Evolutionary conservation across 129 eudicot species (phyloP), one percentile per base, ranked within the genome.

Genomic region (Logfia minima): DNA sequence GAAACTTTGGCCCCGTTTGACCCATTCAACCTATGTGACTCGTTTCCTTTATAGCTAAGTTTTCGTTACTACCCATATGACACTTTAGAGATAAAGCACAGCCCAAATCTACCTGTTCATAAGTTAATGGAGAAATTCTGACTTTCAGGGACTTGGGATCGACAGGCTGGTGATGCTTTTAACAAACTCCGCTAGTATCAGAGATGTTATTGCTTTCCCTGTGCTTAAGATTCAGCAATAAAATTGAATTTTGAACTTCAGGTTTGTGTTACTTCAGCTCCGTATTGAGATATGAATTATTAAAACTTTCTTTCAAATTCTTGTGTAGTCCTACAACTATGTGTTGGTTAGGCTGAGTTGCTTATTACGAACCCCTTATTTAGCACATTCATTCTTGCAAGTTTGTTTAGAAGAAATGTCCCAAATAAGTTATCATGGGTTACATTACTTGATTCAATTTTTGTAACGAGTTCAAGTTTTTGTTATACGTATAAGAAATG

Each of bases 181-280:
- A 62, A 94, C 99, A 61, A 81, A 91, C 81, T 91, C 99, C 3
- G 92, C 97, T 61, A 91, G 97, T 75, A 94, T 94, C 51, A 96
- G 97, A 58, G 97, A 94, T 84, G 99, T 94, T 45, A 94, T 94
- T 79, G 97, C 97, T 41, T 94, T 94, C 81, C 99, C 97, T 5
- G 97, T 88, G 70, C 92, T 94, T 66, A 94, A 94, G 87, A 73
- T 84, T 86, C 97, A 87, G 80, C 88, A 88, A 70, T 90, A 83
- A 37, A 0, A 34, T 5, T 9, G 11, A 32, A 66, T 18, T 66
- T 66, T 31, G 45, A 28, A 17, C 22, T 28, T 32, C n/a, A 64
- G 41, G 41, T 64, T 29, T 28, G 39, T 24, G 14, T 29, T 64
- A 64, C 69, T 16, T 64, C 5, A 66, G 70, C 41, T 66, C 4